phyloP scores from a whole-genome alignment of 495 filamentous ascomycete species.

The Neurospora sp. region DNA sequence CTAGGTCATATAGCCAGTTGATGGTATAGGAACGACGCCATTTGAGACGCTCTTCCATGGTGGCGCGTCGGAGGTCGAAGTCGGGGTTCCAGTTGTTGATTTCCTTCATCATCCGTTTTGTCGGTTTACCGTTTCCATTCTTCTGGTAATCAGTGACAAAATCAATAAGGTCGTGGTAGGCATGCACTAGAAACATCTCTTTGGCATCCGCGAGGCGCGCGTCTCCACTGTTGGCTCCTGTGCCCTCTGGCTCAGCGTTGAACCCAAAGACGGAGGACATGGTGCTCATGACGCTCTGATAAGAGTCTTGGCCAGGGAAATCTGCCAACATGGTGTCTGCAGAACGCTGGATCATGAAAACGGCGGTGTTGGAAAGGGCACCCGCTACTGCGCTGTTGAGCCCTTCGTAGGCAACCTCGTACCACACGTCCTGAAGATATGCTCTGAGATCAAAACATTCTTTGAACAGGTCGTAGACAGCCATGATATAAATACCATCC shows the following conservation, averaged over 20 bases:
- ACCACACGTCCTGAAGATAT: constrained; percentile 33
- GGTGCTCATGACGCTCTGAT: constrained; percentile 26
- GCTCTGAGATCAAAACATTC: constrained; percentile 25
- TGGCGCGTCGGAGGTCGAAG: constrained; percentile 28
- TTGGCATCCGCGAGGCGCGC: constrained; percentile 21
- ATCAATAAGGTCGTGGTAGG: constrained; percentile 31
- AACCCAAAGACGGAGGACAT: constrained; percentile 22
- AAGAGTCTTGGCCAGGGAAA: constrained; percentile 32
- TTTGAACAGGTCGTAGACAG: constrained; percentile 22
- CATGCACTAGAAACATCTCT: constrained; percentile 32
- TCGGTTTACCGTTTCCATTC: constrained; percentile 35
- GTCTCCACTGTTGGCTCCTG: constrained; percentile 4
- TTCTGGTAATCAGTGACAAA: constrained; percentile 39
- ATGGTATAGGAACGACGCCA: constrained; percentile 40
- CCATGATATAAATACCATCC: constrained; percentile 24
- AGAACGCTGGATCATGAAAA: constrained; percentile 27
- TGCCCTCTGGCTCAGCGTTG: constrained; percentile 1
- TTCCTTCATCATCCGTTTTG: constrained; percentile 28
- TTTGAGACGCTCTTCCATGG: constrained; percentile 24
- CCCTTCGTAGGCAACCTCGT: constrained; percentile 32
- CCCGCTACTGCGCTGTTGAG: constrained; percentile 39
- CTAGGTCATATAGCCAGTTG: constrained; percentile 43
- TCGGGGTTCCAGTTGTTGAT: constrained; percentile 34
- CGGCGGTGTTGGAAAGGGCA: constrained; percentile 30
- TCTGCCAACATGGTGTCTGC: constrained; percentile 26